Evolutionary conservation across 176 grass and related monocot species (phyloP), one percentile per base, ranked within the genome.

Genomic region (Ampelocalamus luodianensis): DNA sequence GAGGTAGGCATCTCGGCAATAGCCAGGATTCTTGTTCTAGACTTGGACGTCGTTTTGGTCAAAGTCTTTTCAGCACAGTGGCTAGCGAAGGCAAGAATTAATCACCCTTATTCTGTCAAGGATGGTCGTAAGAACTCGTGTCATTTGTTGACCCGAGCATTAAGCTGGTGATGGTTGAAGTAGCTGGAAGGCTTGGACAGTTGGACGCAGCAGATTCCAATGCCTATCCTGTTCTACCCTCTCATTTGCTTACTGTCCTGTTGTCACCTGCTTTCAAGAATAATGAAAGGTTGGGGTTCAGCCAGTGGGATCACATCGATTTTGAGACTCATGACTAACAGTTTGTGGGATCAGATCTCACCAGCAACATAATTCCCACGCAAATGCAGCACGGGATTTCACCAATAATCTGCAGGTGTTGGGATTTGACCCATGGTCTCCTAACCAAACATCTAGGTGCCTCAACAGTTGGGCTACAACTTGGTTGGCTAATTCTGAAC

Each of bases 401-500:
- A 29, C 29, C 29, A 29, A 29, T 62, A 62, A 62, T 62, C 3
- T 26, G 23, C 23, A 46, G 23, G 46, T 72, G 70, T 10, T 72
- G 23, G 44, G 13, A 72, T 49, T 27, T 72, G 11, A 49, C 10
- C 70, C 2, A 29, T 72, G 24, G 12, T 72, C 6, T 50, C 23
- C 24, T 49, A 44, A 29, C 24, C 4, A 63, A 63, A 72, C 43
- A 48, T 48, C 44, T 9, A 15, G 4, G 48, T 63, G 60, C 60
- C 60, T 63, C 24, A 45, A 49, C 37, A 46, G 20, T 72, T 72
- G 24, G 23, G 6, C 6, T 17, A 49, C 13, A 72, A 10, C 43
- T 8, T 50, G 12, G 24, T 73, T 48, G 71, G 44, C 16, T 72
- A 71, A 46, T 46, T 48, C 69, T 72, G n/a, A 48, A 72, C n/a